Evolutionary conservation across 176 grass and related monocot genomes (phyloP).

Genomic region (Triticum monococcum): DNA sequence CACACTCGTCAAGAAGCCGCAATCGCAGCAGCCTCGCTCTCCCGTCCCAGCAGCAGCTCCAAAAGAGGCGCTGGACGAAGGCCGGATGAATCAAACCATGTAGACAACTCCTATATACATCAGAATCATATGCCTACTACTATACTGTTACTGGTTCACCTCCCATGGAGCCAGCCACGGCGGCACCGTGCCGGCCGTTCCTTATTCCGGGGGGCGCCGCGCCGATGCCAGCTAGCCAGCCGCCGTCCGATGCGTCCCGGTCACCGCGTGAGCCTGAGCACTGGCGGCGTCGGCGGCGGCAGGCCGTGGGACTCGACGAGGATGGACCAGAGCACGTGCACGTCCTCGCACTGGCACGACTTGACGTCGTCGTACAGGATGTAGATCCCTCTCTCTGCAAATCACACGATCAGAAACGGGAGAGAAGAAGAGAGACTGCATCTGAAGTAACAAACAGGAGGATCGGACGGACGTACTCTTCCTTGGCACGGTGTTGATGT

Average conservation of each 20-base stretch:
- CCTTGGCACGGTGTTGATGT: conserved; percentile 20
- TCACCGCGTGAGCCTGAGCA: conserved; percentile 25
- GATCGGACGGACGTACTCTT: conserved; percentile 29
- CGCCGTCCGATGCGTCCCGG: not conserved
- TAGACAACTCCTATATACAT: not conserved
- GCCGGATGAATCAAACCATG: not conserved
- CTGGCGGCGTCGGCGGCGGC: conserved; percentile 34
- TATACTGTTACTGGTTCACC: not conserved
- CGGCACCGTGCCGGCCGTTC: not conserved
- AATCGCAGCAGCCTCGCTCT: not conserved
- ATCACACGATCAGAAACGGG: not conserved
- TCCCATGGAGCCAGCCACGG: not conserved
- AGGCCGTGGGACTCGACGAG: conserved; percentile 51
- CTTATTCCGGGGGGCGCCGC: conserved; percentile 32
- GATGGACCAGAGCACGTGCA: conserved; percentile 69
- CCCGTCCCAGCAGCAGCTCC: not conserved
- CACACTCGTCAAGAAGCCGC: conserved; percentile 27
- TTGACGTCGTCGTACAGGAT: conserved; percentile 65
- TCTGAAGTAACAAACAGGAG: too few relatives aligned
- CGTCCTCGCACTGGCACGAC: conserved; percentile 73
- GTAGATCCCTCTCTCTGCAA: conserved; percentile 49
- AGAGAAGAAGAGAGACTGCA: not conserved
- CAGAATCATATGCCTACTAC: not conserved
- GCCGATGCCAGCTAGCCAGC: not conserved
- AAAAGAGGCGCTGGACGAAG: conserved; percentile 24